Evolutionary conservation across 2,329 filamentous ascomycete species (phyloP).

Genomic region (Talaromyces sp.): DNA sequence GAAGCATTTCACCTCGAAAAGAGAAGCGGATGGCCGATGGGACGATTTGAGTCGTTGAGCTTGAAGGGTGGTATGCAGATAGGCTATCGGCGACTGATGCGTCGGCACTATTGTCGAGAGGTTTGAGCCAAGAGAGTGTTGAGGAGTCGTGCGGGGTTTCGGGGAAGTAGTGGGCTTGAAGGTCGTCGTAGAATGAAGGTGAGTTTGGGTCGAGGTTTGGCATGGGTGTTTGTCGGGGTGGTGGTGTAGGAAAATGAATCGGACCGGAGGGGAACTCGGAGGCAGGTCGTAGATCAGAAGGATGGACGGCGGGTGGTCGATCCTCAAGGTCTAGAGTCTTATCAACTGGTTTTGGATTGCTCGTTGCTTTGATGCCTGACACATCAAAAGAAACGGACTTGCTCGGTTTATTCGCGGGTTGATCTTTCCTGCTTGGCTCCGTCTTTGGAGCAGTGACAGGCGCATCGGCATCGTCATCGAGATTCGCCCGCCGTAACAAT

Average conservation of each 20-base stretch:
- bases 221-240: constrained; percentile 45
- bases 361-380: neutral
- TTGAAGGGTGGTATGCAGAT: constrained; percentile 77
- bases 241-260: constrained; percentile 46
- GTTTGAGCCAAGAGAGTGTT: constrained; percentile 86
- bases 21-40: constrained; percentile 81
- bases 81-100: constrained; percentile 47
- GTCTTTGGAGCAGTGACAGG: neutral
- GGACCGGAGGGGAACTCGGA: constrained; percentile 35
- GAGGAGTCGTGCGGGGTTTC: constrained; percentile 78
- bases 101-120: constrained; percentile 61
- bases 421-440: neutral
- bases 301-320: constrained; percentile 32
- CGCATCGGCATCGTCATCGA: constrained; percentile 55
- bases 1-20: constrained; percentile 75
- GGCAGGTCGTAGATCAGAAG: constrained; percentile 40
- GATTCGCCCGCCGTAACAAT: constrained; percentile 70
- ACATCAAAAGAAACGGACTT: constrained; percentile 34
- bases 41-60: constrained; percentile 61
- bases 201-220: constrained; percentile 80
- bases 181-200: constrained; percentile 74
- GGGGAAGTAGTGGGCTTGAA: constrained; percentile 93
- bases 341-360: neutral
- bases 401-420: neutral
- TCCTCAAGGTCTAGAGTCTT: constrained; percentile 30